Evolutionary conservation across 441 rosid species (phyloP).

Genomic region (Erodium trifolium): DNA sequence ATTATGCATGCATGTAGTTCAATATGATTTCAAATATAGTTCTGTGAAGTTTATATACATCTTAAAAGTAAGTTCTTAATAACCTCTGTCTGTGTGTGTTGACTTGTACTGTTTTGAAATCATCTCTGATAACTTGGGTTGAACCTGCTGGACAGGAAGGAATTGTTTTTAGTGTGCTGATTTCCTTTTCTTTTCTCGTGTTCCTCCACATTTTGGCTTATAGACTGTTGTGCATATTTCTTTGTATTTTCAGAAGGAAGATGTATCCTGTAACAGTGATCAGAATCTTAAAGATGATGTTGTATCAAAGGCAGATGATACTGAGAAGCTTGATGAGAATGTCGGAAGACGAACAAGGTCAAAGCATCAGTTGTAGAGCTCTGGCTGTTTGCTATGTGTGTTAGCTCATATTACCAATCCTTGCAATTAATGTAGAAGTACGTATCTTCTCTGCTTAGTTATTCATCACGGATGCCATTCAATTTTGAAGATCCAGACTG

Average conservation of each 20-base stretch:
- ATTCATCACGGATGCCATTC: not conserved
- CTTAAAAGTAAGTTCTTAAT: not conserved
- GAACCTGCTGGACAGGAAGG: not conserved
- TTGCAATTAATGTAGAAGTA: not conserved
- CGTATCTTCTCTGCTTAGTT: not conserved
- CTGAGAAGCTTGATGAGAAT: not conserved
- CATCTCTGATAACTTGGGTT: not conserved
- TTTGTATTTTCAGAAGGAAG: slow-evolving; percentile 6
- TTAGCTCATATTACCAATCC: not conserved
- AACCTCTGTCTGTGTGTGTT: not conserved
- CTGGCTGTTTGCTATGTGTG: not conserved
- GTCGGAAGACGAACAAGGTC: slow-evolving; percentile 1
- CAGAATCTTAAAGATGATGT: not conserved
- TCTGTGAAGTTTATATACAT: not conserved
- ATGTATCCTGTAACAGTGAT: not conserved
- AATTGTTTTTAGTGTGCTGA: not conserved
- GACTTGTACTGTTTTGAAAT: not conserved
- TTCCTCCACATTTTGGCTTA: not conserved
- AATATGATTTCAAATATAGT: not conserved
- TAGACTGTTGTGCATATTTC: not conserved
- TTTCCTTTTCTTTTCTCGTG: not conserved
- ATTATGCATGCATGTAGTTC: not conserved
- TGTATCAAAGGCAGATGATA: not conserved
- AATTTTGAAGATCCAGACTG: not conserved
- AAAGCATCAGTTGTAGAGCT: not conserved